Base-by-base conservation (phyloP, 2,329 filamentous ascomycete genomes). In the Pestalotiopsis sp. region DNA sequence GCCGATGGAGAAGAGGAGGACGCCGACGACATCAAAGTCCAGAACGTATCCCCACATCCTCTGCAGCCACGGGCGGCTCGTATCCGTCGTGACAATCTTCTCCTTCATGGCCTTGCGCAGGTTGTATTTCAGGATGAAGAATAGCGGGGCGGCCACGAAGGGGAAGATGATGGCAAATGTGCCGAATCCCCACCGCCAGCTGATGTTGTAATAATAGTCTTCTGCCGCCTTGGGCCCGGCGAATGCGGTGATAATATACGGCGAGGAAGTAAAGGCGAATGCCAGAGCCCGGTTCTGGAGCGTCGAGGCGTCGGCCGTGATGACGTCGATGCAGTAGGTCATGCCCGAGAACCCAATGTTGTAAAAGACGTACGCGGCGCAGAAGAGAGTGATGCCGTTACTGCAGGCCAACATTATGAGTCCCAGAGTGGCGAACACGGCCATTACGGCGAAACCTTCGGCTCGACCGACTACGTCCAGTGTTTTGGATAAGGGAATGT, bases 151-250 rank as follows among this genome's bases (percentile, higher is more conserved):
- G 65, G 85, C 85, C 63, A 89, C 85, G 31, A 87, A 78, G 1
- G 89, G 89, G 5, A 88, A 78, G 70, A 91, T 84, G 73, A 92
- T 89, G 41, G 86, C 83, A 78, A 89, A 91, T 69, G 84, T 84
- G 49, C 89, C 89, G 72, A 88, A 91, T 4, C 84, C 89, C 89
- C 89, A 91, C 63, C 87, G 83, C 87, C 87, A 91, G 68, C 82
- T 86, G 38, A 82, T 79, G 17, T 83, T 77, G 11, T 79, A 72
- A 63, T 86, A 81, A 70, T 90, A 86, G 0, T 78, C 78, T 23
- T 85, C 79, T 0, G 86, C 85, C 63, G 88, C 69, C 20, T 66
- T 84, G 59, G 81, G 83, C 2, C 86, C 83, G 2, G 88, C 86
- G 65, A 87, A 91, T 2, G 89, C 87, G 1, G 89, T 90, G 67